Evolutionary conservation across 2,329 filamentous ascomycete species (phyloP), one percentile per base, ranked within the genome.

Genomic region (Diaporthe helianthi): DNA sequence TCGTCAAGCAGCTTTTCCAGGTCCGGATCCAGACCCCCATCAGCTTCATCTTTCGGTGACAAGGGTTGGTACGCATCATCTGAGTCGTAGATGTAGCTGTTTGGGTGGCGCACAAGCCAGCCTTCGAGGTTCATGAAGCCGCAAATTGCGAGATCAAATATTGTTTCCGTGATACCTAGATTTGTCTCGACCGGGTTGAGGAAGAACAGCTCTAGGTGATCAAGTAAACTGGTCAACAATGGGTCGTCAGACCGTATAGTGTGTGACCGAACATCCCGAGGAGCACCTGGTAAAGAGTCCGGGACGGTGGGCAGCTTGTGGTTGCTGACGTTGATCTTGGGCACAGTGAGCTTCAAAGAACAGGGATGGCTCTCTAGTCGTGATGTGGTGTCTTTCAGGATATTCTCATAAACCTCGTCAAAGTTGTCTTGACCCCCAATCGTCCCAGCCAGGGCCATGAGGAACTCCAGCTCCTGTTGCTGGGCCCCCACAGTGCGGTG

Each of bases 131-230:
- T 89, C 76, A 97, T 91, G 72, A 93, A 92, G 7, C 93, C 92
- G 74, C 96, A 98, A 0, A 92, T 89, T 13, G 92, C 92, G 49
- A 99, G 84, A 73, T 93, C 92, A 33, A 97, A 87, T 52, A 98
- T 84, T 0, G 92, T 87, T 75, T 97, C 93, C 0, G 95, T 98
- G 1, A 98, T 84, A 0, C 92, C 92, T 4, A 99, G 82, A 74
- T 99, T 99, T 3, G 92, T 94, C 74, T 98, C 93, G 3, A 98
- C 90, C 3, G 93, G 91, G 75, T 99, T 99, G 6, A 93, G 86
- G 74, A 98, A 93, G 76, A 98, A 99, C 0, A 86, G 90, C 53
- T 91, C 86, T 13, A 99, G 80, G 9, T 95, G 85, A 52, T 92
- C 90, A 12, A 92, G 81, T 2, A 92, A 82, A 10, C 92, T 88